Conservation (phyloP, 2,329 filamentous ascomycete genomes). For the Ambrosiella xylebori region DNA sequence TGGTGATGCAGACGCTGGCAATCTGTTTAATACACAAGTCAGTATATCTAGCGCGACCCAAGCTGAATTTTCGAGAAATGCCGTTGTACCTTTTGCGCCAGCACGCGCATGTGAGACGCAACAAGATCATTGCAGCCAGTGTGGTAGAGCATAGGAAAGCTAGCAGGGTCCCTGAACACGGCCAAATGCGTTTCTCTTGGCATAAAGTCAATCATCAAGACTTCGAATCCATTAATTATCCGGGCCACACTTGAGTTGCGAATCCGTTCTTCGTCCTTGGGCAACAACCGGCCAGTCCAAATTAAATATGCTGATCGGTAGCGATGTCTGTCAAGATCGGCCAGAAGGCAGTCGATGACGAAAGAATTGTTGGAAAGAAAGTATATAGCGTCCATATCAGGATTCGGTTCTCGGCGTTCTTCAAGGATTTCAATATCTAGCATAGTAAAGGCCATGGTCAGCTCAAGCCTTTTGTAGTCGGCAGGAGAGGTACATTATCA, state of each 20-base stretch:
- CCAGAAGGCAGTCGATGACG: conserved; percentile 84
- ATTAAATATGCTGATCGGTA: conserved; percentile 68
- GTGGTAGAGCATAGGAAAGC: conserved; percentile 84
- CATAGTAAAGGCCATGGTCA: conserved; percentile 13
- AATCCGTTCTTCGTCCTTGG: conserved; percentile 52
- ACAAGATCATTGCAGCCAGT: conserved; percentile 76
- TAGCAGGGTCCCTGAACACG: conserved; percentile 88
- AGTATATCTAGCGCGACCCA: not conserved
- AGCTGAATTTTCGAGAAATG: not conserved
- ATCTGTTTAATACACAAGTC: conserved; percentile 34
- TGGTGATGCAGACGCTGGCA: conserved; percentile 68
- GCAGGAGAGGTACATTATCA: conserved; percentile 19
- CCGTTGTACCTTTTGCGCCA: conserved; percentile 64
- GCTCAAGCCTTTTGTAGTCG: not conserved
- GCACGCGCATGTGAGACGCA: conserved; percentile 59
- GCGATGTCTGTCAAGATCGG: conserved; percentile 70
- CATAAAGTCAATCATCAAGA: conserved; percentile 74
- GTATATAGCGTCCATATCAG: conserved; percentile 89
- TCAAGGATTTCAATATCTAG: conserved; percentile 90
- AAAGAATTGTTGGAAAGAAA: conserved; percentile 71
- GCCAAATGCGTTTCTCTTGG: conserved; percentile 82
- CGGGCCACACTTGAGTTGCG: conserved; percentile 52
- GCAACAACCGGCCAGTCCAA: conserved; percentile 65
- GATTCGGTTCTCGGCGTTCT: conserved; percentile 63
- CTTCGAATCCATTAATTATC: conserved; percentile 63